Conservation (phyloP, 495 filamentous ascomycete genomes). For the Aspergillus steynii region DNA sequence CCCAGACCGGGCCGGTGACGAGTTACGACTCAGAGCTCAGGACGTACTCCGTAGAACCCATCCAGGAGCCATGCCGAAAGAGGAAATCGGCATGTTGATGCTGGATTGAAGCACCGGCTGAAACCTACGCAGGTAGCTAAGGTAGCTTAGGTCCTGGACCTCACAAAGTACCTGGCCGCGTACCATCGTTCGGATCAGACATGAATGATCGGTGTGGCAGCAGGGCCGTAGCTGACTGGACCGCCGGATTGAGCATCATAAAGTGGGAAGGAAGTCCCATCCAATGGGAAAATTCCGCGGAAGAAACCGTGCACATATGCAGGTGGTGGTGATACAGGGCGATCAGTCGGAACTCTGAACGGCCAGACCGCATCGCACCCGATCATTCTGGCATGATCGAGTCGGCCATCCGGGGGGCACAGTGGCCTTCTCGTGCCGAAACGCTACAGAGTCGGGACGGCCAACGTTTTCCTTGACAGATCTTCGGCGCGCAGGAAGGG, state of each 20-base stretch:
- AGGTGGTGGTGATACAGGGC: not conserved
- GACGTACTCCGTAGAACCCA: not conserved
- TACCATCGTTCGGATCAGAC: too few relatives aligned
- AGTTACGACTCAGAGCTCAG: not conserved
- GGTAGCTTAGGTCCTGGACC: too few relatives aligned
- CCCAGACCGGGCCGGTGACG: not conserved
- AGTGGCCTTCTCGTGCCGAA: slow-evolving; percentile 11
- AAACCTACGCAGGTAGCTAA: too few relatives aligned
- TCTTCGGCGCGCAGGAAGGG: slow-evolving; percentile 6
- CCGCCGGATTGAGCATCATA: not conserved
- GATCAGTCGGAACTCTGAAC: not conserved
- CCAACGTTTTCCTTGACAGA: slow-evolving; percentile 6
- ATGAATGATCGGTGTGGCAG: not conserved
- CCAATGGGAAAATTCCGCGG: not conserved
- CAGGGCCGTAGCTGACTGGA: not conserved
- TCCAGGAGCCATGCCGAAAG: not conserved
- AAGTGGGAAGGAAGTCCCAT: not conserved
- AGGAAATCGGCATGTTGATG: not conserved
- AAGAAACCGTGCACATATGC: not conserved
- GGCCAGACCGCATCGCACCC: not conserved
- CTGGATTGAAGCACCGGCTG: too few relatives aligned
- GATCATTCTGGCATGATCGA: slow-evolving; percentile 9
- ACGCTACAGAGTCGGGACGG: slow-evolving; percentile 10
- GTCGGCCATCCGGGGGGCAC: slow-evolving; percentile 14
- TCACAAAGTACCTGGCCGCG: too few relatives aligned